Percentiles rank a stretch among this genome's conserved stretches.
phyloP scores from a whole-genome alignment of 495 filamentous ascomycete genomes.

The Corynascus novoguineensis region DNA sequence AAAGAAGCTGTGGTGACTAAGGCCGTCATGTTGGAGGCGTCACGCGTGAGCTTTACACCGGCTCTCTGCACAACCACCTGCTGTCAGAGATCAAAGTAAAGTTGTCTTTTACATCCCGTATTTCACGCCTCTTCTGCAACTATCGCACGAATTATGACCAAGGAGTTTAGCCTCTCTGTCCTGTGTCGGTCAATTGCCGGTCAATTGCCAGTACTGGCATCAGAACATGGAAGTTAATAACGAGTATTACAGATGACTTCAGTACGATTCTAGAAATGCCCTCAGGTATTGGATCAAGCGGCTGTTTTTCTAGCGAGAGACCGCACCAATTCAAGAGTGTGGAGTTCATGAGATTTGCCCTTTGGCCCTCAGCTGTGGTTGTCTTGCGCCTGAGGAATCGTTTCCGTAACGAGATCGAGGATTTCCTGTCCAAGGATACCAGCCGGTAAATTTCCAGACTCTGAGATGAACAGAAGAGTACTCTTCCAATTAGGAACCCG shows the following conservation, averaged over 20 bases:
- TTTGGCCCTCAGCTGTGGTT: conserved; percentile 24
- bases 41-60: conserved; percentile 17
- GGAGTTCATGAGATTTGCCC: conserved; percentile 21
- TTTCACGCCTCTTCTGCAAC: conserved; percentile 31
- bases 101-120: conserved; percentile 31
- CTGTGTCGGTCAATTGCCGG: too few relatives aligned
- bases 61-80: conserved; percentile 8
- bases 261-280: conserved; percentile 13
- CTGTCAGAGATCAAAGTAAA: conserved; percentile 21
- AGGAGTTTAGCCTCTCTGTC: conserved; percentile 26
- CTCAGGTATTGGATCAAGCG: conserved; percentile 18
- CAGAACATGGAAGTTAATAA: conserved; percentile 5
- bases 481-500: neutral
- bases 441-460: conserved; percentile 13
- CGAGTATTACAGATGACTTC: conserved; percentile 17
- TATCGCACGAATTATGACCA: conserved; percentile 28
- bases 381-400: conserved; percentile 13
- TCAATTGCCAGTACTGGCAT: conserved; percentile 26
- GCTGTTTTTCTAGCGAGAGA: conserved; percentile 24
- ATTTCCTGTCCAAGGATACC: conserved; percentile 15
- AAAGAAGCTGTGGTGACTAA: conserved; percentile 33
- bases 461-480: neutral
- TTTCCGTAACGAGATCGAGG: conserved; percentile 5
- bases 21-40: conserved; percentile 11
- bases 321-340: conserved; percentile 22